Evolutionary conservation across 345 rosid genomes (phyloP), one percentile per base, ranked within the genome.

Genomic region (Dovyalis caffra): DNA sequence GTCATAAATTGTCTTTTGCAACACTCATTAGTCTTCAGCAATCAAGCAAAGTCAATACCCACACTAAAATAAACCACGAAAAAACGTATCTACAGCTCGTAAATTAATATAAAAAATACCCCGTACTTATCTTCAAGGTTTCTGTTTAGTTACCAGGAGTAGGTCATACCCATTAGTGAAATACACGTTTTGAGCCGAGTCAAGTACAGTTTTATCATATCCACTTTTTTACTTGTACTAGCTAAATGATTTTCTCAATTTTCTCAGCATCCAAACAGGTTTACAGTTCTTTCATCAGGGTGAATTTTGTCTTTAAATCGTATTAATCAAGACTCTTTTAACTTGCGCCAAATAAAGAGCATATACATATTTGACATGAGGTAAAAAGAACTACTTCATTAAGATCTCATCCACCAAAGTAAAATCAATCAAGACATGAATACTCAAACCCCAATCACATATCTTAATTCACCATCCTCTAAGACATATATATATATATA

Each of bases 241-340:
- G 60, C 12, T 8, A 6, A 5, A 12, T 5, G n/a, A n/a, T 35
- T 23, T 21, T 34, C 66, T 3, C 49, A 53, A 29, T 34, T 34
- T 64, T 34, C 65, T 28, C 64, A 53, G 40, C 64, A 53, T 51
- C 64, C 71, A 65, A 65, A 33, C 34, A 74, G 20, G 32, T 11
- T 8, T 3, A 56, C 14, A 43, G 49, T 23, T 56, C 61, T 56
- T 10, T 56, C 28, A 10, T 23, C 28, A 23, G 61, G 25, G 28
- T 56, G 60, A 14, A 0, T 43, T 43, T 43, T 43, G 15, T 26
- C 60, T 3, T 56, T 8, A 23, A 1, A 56, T 25, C 60, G 2
- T n/a, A n/a, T 9, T 11, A 8, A 9, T 56, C 28, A 56, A 43
- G 47, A 23, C n/a, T 56, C 26, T 37, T 43, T 14, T 8, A 23